A percentile compares a stretch with the other conserved stretches of the same genome.
Conservation (phyloP, 768 basidiomycete genomes). For the Leccinum subtestaceum region DNA sequence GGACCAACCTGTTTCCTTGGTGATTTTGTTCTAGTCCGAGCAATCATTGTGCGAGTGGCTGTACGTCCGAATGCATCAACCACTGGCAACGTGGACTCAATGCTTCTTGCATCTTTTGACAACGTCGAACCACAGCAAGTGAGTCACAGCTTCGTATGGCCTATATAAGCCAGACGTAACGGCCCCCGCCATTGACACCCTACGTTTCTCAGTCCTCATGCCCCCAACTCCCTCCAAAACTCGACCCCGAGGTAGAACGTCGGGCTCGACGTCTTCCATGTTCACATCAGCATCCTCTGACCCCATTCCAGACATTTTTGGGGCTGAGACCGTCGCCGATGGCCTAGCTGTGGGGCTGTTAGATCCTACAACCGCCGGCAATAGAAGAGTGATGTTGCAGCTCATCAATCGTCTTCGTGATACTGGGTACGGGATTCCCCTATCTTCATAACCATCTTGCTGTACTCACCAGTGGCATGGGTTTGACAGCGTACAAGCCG, state of each 20-base stretch:
- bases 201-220: not conserved
- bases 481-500: constrained; percentile 53
- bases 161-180: constrained; percentile 11
- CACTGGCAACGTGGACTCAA: not conserved
- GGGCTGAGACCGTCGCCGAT: not conserved
- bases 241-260: not conserved
- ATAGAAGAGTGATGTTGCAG: constrained; percentile 53
- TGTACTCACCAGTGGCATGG: not conserved
- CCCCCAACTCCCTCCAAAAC: not conserved
- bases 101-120: not conserved
- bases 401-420: constrained; percentile 56
- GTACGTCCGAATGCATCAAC: not conserved
- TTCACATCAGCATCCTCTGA: not conserved
- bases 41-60: not conserved
- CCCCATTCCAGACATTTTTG: not conserved
- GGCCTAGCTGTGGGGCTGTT: constrained; percentile 49
- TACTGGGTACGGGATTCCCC: constrained; percentile 47
- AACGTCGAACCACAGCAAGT: constrained; percentile 3
- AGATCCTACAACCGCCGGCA: constrained; percentile 39
- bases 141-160: not conserved
- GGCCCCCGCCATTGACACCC: not conserved
- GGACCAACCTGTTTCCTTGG: not conserved
- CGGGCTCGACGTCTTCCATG: not conserved
- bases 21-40: not conserved
- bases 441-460: not conserved